Percentiles rank a stretch among this genome's conserved stretches.
Evolutionary conservation across 805 yeast genomes (phyloP).

Genomic region (Cyberlindnera euphorbiiphila): DNA sequence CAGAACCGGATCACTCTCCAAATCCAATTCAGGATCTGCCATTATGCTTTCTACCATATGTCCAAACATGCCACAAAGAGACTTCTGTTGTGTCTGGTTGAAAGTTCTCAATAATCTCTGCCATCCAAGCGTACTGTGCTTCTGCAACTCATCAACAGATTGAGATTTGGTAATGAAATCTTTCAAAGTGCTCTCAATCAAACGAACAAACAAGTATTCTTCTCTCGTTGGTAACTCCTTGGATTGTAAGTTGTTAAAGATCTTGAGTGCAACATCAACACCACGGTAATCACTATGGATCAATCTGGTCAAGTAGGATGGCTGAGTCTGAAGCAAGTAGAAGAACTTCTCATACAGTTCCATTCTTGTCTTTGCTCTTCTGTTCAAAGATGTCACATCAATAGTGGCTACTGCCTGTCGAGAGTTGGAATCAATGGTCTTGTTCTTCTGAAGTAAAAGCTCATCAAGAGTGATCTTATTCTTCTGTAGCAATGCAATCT

Average conservation of each 20-base stretch:
- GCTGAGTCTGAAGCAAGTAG: constrained; percentile 80
- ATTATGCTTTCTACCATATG: constrained; percentile 35
- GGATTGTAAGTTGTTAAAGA: constrained; percentile 25
- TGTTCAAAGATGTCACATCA: constrained; percentile 28
- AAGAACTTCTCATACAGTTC: constrained; percentile 75
- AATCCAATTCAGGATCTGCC: constrained; percentile 41
- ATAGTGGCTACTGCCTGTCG: constrained; percentile 12
- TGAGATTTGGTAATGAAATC: constrained; percentile 33
- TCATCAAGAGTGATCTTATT: constrained; percentile 79
- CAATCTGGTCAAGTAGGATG: constrained; percentile 61
- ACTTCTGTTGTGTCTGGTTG: constrained; percentile 35
- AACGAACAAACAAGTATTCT: constrained; percentile 24
- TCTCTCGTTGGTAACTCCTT: constrained; percentile 28
- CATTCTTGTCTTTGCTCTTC: constrained; percentile 43
- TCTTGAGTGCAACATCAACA: constrained; percentile 26
- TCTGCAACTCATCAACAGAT: constrained; percentile 26
- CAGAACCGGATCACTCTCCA: constrained; percentile 76
- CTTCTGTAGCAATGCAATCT: constrained; percentile 71
- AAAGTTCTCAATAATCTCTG: constrained; percentile 38
- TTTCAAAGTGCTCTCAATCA: constrained; percentile 29
- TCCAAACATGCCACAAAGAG: constrained; percentile 33
- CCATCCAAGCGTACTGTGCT: constrained; percentile 34
- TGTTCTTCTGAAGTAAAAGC: constrained; percentile 42
- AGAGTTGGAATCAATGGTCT: constrained; percentile 9
- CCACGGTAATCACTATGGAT: constrained; percentile 35